A percentile compares a stretch with the other conserved stretches of the same genome.
phyloP scores from a whole-genome alignment of 2,329 filamentous ascomycete species.

The Colletotrichum sansevieriae region DNA sequence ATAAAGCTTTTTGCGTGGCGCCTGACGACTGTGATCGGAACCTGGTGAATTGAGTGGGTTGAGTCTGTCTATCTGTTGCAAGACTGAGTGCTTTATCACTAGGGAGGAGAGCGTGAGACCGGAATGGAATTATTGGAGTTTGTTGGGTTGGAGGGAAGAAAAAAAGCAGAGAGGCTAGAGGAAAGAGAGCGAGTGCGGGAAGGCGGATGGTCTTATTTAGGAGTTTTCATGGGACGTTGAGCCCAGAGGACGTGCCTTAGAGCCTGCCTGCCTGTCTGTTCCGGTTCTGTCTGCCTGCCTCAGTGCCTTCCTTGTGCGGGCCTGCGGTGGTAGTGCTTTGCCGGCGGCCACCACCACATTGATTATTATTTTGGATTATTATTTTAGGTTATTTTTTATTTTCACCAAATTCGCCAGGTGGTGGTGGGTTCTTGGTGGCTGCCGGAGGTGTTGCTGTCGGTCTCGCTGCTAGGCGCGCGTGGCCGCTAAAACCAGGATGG shows the following conservation, averaged over 20 bases:
- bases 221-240: constrained; percentile 31
- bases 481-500: no score
- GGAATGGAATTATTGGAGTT: constrained; percentile 2
- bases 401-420: constrained; percentile 17
- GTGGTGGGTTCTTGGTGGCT: constrained; percentile 29
- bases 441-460: neutral
- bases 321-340: constrained; percentile 5
- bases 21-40: constrained; percentile 25
- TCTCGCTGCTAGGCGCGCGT: no score
- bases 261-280: neutral
- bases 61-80: neutral
- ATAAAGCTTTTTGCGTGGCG: constrained; percentile 32
- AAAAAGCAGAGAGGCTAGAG: neutral
- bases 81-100: constrained; percentile 29
- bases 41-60: neutral
- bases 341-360: constrained; percentile 4
- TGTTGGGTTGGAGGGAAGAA: constrained; percentile 11
- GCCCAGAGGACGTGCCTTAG: constrained; percentile 28
- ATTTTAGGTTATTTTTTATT: neutral
- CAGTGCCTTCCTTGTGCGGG: neutral
- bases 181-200: neutral
- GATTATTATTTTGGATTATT: neutral
- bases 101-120: constrained; percentile 37
- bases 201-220: constrained; percentile 33
- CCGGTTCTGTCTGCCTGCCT: constrained; percentile 1